A percentile compares a stretch with the other conserved stretches of the same genome.
These are phyloP conservation scores for Trichoderma brevicompactum DNA, from an alignment of 2,329 filamentous ascomycete species.

Conservation along the genomic window DNA sequence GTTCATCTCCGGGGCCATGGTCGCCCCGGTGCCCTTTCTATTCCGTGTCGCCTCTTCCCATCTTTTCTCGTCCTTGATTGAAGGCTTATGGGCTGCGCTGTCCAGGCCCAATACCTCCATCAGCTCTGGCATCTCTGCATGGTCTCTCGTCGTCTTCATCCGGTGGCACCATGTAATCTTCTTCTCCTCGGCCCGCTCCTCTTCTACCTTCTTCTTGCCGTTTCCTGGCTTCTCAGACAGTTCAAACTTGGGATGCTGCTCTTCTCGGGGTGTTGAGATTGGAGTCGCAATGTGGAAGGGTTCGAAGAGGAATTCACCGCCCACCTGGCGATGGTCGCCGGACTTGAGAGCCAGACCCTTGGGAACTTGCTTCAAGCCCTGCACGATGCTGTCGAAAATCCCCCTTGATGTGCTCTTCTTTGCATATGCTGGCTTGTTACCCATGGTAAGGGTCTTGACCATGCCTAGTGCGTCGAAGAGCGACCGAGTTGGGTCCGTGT, in stretches of 20 bases:
- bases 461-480: conserved; percentile 72
- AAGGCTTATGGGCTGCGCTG: conserved; percentile 32
- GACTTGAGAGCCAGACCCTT: conserved; percentile 63
- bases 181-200: conserved; percentile 55
- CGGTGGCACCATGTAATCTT: conserved; percentile 78
- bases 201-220: conserved; percentile 33
- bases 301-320: conserved; percentile 80
- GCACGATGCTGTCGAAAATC: conserved; percentile 57
- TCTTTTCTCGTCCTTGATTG: conserved; percentile 30
- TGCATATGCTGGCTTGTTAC: conserved; percentile 67
- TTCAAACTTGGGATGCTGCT: conserved; percentile 35
- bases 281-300: conserved; percentile 52
- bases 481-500: conserved; percentile 70
- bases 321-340: conserved; percentile 70
- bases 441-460: conserved; percentile 65
- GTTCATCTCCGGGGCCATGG: conserved; percentile 55
- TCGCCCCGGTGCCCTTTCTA: conserved; percentile 59
- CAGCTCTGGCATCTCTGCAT: conserved; percentile 71
- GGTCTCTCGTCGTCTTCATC: conserved; percentile 79
- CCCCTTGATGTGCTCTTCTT: conserved; percentile 57
- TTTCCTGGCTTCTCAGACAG: conserved; percentile 33
- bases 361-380: conserved; percentile 63
- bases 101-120: conserved; percentile 65
- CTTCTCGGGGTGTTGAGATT: conserved; percentile 49
- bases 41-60: conserved; percentile 48